Conservation (phyloP, 2,329 filamentous ascomycete genomes). For the Fusarium lyarnte region DNA sequence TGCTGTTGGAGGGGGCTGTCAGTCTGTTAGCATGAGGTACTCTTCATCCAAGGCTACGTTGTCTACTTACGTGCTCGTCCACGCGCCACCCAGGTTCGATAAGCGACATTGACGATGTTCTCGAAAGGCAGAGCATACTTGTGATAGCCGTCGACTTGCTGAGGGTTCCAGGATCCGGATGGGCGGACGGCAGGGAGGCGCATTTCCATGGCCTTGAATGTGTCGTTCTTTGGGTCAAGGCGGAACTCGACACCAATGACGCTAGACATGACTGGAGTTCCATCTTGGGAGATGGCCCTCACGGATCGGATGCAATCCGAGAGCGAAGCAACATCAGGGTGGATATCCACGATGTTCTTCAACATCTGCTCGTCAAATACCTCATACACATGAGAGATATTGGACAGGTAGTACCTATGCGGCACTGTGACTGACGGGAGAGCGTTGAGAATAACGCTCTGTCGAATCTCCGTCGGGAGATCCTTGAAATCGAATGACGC, state of each 20-base stretch:
- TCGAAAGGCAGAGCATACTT: background rate
- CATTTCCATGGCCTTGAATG: background rate
- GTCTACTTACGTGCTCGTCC: background rate
- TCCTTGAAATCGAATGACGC: too few species aligned
- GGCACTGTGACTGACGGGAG: too few species aligned
- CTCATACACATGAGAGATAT: too few species aligned
- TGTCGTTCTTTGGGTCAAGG: background rate
- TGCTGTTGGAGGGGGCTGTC: background rate
- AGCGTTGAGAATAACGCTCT: too few species aligned
- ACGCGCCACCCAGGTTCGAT: background rate
- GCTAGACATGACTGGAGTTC: too few species aligned
- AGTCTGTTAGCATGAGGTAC: background rate
- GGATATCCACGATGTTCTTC: background rate
- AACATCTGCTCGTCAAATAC: background rate
- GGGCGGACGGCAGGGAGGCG: background rate
- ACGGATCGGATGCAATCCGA: background rate
- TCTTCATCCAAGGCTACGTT: background rate
- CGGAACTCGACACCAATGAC: background rate
- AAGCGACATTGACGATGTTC: background rate
- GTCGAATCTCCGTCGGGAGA: too few species aligned
- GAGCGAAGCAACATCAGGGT: fast-evolving
- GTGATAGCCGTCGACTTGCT: background rate
- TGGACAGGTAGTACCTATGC: too few species aligned
- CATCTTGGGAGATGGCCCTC: background rate
- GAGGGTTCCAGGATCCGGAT: background rate